Percentiles rank a stretch among this genome's conserved stretches.
phyloP scores from a whole-genome alignment of 73 alveolate genomes.

The Paramecium pentaurelia region DNA sequence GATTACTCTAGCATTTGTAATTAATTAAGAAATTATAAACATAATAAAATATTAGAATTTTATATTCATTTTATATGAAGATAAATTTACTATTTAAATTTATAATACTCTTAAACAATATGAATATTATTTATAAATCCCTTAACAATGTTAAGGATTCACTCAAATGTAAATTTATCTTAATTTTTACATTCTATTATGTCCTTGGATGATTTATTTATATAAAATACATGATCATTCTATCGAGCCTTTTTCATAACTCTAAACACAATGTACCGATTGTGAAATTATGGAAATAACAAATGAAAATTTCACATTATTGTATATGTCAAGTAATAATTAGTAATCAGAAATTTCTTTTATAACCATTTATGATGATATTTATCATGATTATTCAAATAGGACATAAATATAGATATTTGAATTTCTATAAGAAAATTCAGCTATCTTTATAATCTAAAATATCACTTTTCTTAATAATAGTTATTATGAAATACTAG shows the following conservation, averaged over 20 bases:
- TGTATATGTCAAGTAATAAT: neutral
- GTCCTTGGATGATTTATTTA: neutral
- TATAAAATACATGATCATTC: neutral
- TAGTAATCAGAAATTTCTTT: neutral
- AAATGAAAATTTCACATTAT: neutral
- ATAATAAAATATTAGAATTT: neutral
- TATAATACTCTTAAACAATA: neutral
- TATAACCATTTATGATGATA: neutral
- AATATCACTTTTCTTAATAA: neutral
- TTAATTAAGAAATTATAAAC: neutral
- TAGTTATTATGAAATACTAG: neutral
- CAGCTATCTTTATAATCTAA: neutral
- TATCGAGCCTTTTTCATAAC: neutral
- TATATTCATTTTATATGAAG: neutral
- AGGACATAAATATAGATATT: neutral
- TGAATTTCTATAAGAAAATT: neutral
- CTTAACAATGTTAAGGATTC: neutral
- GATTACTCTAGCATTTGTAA: neutral
- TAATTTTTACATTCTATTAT: neutral
- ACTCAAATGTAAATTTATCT: neutral
- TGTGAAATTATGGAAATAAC: neutral
- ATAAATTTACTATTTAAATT: neutral
- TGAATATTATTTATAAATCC: neutral
- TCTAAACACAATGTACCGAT: neutral
- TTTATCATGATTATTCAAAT: neutral